Evolutionary conservation across 1,139 yeast species (phyloP).

Genomic region (Taiozyma sp.): DNA sequence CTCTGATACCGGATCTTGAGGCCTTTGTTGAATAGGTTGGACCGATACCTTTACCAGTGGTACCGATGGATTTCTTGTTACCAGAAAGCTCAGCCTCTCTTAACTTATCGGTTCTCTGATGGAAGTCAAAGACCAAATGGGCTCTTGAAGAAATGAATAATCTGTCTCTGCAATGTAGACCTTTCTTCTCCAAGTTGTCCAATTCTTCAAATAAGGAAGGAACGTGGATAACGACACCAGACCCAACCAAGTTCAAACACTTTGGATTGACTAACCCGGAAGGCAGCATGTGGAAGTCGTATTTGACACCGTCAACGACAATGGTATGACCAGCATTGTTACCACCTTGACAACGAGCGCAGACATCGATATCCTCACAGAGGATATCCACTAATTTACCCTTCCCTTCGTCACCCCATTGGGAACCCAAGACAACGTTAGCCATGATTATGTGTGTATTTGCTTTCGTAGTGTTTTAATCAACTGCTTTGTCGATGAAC

Average conservation of each 20-base stretch:
- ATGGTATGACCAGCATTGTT: slow-evolving; percentile 99
- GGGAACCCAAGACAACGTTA: slow-evolving; percentile 89
- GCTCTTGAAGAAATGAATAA: slow-evolving; percentile 90
- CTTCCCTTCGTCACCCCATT: slow-evolving; percentile 99
- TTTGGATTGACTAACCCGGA: slow-evolving; percentile 93
- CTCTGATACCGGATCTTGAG: slow-evolving; percentile 93
- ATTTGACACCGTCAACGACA: slow-evolving; percentile 82
- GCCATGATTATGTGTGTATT: slow-evolving; percentile 26
- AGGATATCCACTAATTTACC: slow-evolving; percentile 94
- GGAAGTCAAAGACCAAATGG: slow-evolving; percentile 95
- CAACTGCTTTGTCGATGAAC: neutral
- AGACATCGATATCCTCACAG: slow-evolving; percentile 91
- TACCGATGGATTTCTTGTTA: slow-evolving; percentile 90
- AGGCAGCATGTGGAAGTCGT: slow-evolving; percentile 98
- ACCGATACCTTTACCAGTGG: slow-evolving; percentile 99
- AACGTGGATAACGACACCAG: slow-evolving; percentile 94
- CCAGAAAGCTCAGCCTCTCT: slow-evolving; percentile 88
- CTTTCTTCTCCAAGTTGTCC: slow-evolving; percentile 74
- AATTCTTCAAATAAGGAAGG: slow-evolving; percentile 92
- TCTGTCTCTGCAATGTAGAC: slow-evolving; percentile 74
- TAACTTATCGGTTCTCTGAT: slow-evolving; percentile 92
- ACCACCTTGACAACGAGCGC: slow-evolving; percentile 99
- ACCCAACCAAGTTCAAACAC: slow-evolving; percentile 85
- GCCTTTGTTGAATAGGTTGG: slow-evolving; percentile 98
- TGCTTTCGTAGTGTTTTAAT: neutral